Base-by-base conservation (phyloP, 805 yeast species). In the Metschnikowia hibisci region DNA sequence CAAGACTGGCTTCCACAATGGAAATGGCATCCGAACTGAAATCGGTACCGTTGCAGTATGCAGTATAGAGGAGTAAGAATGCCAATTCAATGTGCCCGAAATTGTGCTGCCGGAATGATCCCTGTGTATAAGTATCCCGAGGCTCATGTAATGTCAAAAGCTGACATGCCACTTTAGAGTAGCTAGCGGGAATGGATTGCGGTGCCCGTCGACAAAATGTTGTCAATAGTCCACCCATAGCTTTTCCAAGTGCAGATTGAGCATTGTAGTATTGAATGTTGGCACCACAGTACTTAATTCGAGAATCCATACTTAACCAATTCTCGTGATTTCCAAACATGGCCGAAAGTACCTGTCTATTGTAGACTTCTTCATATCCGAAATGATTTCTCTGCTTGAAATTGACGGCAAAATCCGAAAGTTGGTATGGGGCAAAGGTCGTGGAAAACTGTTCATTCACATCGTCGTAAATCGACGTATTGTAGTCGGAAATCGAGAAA, bases 171-270 rank as follows among this genome's bases (percentile, higher is more conserved):
- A 69, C 56, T 2, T 51, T 51, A 23, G 65, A 50, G 39, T 53
- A 53, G 10, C 41, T 47, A 6, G 48, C 18, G 11, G 50, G 42
- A 23, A 68, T 48, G 10, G 28, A 5, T 3, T 32, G 12, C 13
- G 50, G 48, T 1, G 41, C 34, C 11, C 49, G 51, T 47, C 79
- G 75, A 45, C 84, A 74, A 53, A 67, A 82, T 0, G 91, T 78
- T 0, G 91, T 81, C 16, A 87, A 48, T 27, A 89, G 66, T 1
- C 93, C 88, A 39, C 91, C 89, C 76, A 87, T 80, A 0, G 95
- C 76, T 53, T 82, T 83, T 3, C 87, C 84, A 15, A 85, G 76
- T 4, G 78, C 68, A 12, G 82, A 69, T 54, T 88, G 95, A 1
- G 90, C 74, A 32, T 80, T 73, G 6, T 80, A 73, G 52, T 72